These are phyloP conservation scores for Torrubiella hemipterigena DNA, from an alignment of 2,329 filamentous ascomycete genomes.

Conservation along the genomic window DNA sequence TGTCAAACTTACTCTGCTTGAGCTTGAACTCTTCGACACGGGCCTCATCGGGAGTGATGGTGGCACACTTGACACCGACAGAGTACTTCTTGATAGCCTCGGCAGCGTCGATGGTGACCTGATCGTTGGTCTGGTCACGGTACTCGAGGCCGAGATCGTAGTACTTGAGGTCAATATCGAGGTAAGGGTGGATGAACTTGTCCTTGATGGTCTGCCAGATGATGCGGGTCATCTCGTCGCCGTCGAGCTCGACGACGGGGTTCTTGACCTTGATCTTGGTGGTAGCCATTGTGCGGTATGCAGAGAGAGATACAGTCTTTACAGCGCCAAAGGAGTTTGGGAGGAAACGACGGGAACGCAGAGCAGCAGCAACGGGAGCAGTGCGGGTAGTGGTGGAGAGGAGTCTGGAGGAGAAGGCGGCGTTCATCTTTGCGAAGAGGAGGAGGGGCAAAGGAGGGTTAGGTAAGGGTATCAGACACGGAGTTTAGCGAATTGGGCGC, in stretches of 20 bases:
- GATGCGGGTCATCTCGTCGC: constrained; percentile 92
- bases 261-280: constrained; percentile 99
- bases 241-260: constrained; percentile 94
- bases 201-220: constrained; percentile 99
- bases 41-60: constrained; percentile 95
- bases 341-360: constrained; percentile 25
- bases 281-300: constrained; percentile 50
- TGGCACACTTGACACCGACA: constrained; percentile 97
- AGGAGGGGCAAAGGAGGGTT: too few species aligned
- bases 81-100: constrained; percentile 99
- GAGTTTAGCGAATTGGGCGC: too few species aligned
- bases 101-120: constrained; percentile 89
- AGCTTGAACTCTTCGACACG: constrained; percentile 97
- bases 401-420: constrained; percentile 14
- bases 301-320: constrained; percentile 49
- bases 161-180: constrained; percentile 97
- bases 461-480: too few species aligned
- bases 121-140: constrained; percentile 89
- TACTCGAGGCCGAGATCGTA: constrained; percentile 90
- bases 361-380: constrained; percentile 12
- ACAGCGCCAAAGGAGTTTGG: constrained; percentile 42
- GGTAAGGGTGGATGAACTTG: constrained; percentile 93
- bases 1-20: constrained; percentile 81
- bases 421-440: constrained; percentile 15
- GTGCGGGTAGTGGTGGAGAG: constrained; percentile 18